Percentiles rank a stretch among this genome's conserved stretches.
Evolutionary conservation across 345 rosid species (phyloP).

Genomic region (Aquilaria yunnanensis): DNA sequence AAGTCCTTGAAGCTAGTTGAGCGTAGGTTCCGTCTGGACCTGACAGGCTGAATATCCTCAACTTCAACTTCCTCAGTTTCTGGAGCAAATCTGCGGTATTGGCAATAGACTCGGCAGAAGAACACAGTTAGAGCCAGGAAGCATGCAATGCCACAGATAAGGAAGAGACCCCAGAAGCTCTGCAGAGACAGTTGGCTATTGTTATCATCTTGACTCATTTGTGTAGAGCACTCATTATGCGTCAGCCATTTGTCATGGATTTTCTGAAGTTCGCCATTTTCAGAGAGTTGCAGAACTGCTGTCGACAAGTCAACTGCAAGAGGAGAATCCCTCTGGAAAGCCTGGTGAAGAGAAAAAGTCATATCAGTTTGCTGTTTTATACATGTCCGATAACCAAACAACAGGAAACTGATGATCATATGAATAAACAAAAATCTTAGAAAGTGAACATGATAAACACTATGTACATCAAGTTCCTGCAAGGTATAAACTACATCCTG

Average conservation of each 20-base stretch:
- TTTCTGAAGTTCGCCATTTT: conserved; percentile 75
- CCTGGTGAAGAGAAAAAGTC: conserved; percentile 31
- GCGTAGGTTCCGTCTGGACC: conserved; percentile 29
- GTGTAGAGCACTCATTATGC: conserved; percentile 35
- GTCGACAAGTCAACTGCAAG: conserved; percentile 88
- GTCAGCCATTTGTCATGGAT: conserved; percentile 79
- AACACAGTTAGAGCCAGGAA: conserved; percentile 44
- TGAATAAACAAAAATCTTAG: background rate
- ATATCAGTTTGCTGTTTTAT: too few relatives aligned
- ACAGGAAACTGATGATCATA: conserved; percentile 6
- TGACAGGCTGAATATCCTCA: conserved; percentile 43
- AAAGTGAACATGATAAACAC: background rate
- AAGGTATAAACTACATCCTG: too few relatives aligned
- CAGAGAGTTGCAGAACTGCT: conserved; percentile 78
- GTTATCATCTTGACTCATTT: conserved; percentile 24
- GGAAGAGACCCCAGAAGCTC: conserved; percentile 93
- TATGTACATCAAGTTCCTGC: too few relatives aligned
- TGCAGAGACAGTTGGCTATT: conserved; percentile 38
- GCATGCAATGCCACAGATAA: conserved; percentile 67
- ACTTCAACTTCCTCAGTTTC: conserved; percentile 25
- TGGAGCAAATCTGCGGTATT: conserved; percentile 50
- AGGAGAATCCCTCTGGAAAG: conserved; percentile 91
- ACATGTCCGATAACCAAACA: background rate
- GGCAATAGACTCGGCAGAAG: conserved; percentile 45
- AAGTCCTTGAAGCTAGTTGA: conserved; percentile 43